Evolutionary conservation across 352 stramenopile genomes (phyloP).

Genomic region (Aphanomyces astaci): DNA sequence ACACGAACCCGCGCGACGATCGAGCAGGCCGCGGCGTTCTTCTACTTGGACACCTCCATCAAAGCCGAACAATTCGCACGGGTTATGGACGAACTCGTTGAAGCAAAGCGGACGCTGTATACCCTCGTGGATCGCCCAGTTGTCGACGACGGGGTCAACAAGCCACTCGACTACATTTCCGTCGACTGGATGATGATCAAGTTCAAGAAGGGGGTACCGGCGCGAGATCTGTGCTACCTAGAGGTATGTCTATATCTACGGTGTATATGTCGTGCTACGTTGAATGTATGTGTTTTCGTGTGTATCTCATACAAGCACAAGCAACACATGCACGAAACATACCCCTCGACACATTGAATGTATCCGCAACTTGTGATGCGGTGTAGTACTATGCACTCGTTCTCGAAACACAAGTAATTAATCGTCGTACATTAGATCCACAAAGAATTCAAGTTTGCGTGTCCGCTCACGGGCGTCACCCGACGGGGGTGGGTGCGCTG

Average conservation of each 20-base stretch:
- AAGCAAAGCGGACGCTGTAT: constrained; percentile 1
- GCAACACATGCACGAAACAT: no score
- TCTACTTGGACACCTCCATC: not conserved
- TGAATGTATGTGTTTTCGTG: no score
- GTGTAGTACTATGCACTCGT: no score
- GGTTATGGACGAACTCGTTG: constrained; percentile 1
- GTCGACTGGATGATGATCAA: constrained; percentile 11
- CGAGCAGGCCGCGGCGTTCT: not conserved
- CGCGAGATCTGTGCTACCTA: constrained; percentile 4
- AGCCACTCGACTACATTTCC: constrained; percentile 5
- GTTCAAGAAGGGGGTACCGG: constrained; percentile 8
- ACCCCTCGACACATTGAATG: no score
- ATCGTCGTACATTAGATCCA: no score
- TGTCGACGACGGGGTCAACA: not conserved
- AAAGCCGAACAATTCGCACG: not conserved
- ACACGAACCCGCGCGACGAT: not conserved
- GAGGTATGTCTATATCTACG: not conserved
- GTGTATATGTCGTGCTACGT: not conserved
- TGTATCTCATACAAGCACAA: no score
- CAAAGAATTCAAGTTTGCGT: constrained; percentile 1
- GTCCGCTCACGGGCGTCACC: not conserved
- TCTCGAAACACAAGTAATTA: no score
- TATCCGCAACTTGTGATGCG: no score
- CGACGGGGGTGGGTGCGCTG: constrained; percentile 6
- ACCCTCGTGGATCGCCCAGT: not conserved